Evolutionary conservation across 805 yeast genomes (phyloP), one percentile per base, ranked within the genome.

Genomic region (Ogataea trehalophila): DNA sequence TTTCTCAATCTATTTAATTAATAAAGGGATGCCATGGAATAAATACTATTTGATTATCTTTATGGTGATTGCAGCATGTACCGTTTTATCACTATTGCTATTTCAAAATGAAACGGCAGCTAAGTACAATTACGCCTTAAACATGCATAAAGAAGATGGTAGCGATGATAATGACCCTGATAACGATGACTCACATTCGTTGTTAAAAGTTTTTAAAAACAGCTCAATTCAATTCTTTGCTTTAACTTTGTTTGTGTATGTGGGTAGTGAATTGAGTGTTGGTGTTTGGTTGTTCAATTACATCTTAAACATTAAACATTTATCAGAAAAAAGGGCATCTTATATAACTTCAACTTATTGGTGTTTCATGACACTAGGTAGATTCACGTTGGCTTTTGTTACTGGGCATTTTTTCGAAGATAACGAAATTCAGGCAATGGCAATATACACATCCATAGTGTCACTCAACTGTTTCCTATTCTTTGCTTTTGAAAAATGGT

Each of bases 281-380:
- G 83, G 83, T 1, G 63, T 74, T 17, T 79, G 83, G 83, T 51
- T 77, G 46, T 70, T 75, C 53, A 73, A 78, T 37, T 79, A 69
- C 48, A 57, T 75, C 40, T 60, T 70, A 14, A 67, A 78, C 31
- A 69, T 76, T 46, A 67, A 71, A 43, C 42, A 64, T 0, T 53
- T 63, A 34, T 41, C 67, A 1, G 76, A 75, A 49, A 56, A 65
- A 23, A 38, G 53, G 6, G 63, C 79, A 7, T 75, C 82, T 2
- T 70, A 69, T 52, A 66, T 77, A 49, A 77, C 81, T 16, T 73
- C 80, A 14, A 49, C 71, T 0, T 79, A 74, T 58, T 79, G 83
- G 83, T 51, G 68, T 5, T 79, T 75, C 16, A 63, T 78, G 57
- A 78, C 80, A 1, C 43, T 61, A 4, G 83, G 83, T 5, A 62